phyloP scores from a whole-genome alignment of 305 asterid species.

The Rubia tinctorum region DNA sequence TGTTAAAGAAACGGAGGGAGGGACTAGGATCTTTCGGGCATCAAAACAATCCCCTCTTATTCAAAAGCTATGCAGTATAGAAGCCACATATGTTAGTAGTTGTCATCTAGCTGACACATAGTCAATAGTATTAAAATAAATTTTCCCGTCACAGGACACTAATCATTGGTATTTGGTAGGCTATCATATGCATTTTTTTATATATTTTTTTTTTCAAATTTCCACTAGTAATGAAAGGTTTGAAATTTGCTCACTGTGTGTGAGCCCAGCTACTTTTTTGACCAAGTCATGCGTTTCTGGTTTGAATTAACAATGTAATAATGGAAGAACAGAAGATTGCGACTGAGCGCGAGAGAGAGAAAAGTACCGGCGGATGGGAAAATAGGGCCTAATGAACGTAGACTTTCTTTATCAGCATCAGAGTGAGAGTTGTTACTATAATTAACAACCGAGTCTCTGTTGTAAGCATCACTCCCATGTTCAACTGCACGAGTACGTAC shows the following conservation, averaged over 20 bases:
- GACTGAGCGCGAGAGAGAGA: not conserved
- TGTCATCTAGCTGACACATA: too few species aligned
- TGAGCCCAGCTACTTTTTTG: conserved; percentile 12
- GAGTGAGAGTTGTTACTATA: not conserved
- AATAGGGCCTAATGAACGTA: conserved; percentile 31
- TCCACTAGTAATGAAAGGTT: not conserved
- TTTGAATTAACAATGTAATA: not conserved
- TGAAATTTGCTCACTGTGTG: not conserved
- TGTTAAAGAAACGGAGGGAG: too few species aligned
- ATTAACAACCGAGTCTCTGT: conserved; percentile 10
- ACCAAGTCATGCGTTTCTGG: not conserved
- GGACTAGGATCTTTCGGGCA: too few species aligned
- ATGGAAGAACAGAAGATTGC: not conserved
- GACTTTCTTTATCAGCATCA: conserved; percentile 38
- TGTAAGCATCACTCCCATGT: not conserved
- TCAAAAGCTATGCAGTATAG: too few species aligned
- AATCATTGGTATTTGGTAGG: conserved; percentile 10
- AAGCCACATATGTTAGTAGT: too few species aligned
- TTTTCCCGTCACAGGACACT: not conserved
- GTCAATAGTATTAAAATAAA: not conserved
- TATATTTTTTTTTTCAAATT: too few species aligned
- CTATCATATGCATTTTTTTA: not conserved
- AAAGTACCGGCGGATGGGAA: conserved; percentile 43
- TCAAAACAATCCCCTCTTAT: too few species aligned
- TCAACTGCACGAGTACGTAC: not conserved